phyloP scores from a whole-genome alignment of 75 land plant species.

The Pinus albicaulis region DNA sequence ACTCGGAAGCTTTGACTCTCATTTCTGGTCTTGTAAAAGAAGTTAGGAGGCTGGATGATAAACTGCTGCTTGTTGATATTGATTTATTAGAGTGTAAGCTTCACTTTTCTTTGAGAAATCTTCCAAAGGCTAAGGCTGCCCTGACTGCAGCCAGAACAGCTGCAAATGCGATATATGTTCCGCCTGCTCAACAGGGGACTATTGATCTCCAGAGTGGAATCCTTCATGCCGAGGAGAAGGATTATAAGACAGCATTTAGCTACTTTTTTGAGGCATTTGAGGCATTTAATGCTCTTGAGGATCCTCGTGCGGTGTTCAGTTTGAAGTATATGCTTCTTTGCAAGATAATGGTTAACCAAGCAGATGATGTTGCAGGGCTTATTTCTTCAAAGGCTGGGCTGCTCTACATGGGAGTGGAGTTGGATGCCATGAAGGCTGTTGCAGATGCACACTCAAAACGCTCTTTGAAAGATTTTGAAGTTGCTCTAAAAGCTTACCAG shows the following conservation, averaged over 20 bases:
- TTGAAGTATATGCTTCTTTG: constrained; percentile 77
- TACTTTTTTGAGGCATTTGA: constrained; percentile 83
- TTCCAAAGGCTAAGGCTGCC: constrained; percentile 81
- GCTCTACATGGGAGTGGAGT: constrained; percentile 61
- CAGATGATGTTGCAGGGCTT: constrained; percentile 75
- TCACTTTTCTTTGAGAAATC: constrained; percentile 69
- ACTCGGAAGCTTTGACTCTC: constrained; percentile 61
- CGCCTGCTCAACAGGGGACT: constrained; percentile 81
- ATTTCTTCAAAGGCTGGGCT: constrained; percentile 80
- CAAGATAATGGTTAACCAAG: constrained; percentile 76
- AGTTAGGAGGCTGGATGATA: constrained; percentile 68
- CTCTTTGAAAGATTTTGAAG: constrained; percentile 65
- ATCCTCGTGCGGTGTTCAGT: constrained; percentile 68
- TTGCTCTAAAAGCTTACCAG: constrained; percentile 44
- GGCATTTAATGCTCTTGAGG: constrained; percentile 79
- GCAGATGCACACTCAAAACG: constrained; percentile 71
- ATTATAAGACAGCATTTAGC: constrained; percentile 76
- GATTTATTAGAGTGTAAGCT: constrained; percentile 73
- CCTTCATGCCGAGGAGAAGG: constrained; percentile 75
- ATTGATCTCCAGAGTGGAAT: constrained; percentile 79
- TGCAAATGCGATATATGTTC: constrained; percentile 79
- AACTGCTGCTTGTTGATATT: constrained; percentile 71
- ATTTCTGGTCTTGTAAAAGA: constrained; percentile 60
- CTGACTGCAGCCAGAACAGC: constrained; percentile 82
- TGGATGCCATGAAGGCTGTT: constrained; percentile 85